Percentiles rank a stretch among this genome's conserved stretches.
phyloP scores from a whole-genome alignment of 2,329 filamentous ascomycete genomes.

The Calonectria hongkongensis region DNA sequence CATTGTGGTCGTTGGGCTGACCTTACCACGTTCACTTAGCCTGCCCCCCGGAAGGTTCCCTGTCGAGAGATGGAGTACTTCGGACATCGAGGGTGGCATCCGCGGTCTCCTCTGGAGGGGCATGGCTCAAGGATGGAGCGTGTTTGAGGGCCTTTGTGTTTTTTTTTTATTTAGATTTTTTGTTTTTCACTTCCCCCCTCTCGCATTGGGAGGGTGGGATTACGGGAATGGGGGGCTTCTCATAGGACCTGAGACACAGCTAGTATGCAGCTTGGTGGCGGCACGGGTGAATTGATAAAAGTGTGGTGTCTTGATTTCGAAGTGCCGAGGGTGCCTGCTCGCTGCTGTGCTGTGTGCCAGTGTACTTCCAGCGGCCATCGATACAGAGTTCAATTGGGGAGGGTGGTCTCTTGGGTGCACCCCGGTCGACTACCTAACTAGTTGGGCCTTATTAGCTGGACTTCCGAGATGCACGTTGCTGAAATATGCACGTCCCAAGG shows the following conservation, averaged over 20 bases:
- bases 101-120: constrained; percentile 24
- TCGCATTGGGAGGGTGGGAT: constrained; percentile 3
- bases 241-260: constrained; percentile 12
- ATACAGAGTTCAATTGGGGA: constrained; percentile 18
- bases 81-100: constrained; percentile 13
- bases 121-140: constrained; percentile 25
- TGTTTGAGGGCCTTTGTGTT: constrained; percentile 7
- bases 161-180: neutral
- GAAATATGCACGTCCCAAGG: constrained; percentile 32
- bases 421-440: constrained; percentile 8
- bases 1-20: constrained; percentile 2
- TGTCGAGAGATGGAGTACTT: constrained; percentile 2
- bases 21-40: constrained; percentile 14
- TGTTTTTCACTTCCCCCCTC: neutral
- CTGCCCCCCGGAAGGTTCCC: constrained; percentile 28
- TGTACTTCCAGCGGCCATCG: neutral
- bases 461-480: constrained; percentile 28
- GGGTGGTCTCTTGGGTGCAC: constrained; percentile 16
- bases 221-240: constrained; percentile 27
- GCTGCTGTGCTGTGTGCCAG: too few species aligned
- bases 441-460: constrained; percentile 25
- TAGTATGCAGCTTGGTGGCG: constrained; percentile 8
- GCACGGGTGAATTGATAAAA: constrained; percentile 18
- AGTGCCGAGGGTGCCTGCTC: constrained; percentile 20
- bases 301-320: constrained; percentile 1